Conservation (phyloP, 495 filamentous ascomycete genomes). For the Tuber microsphaerosporum region DNA sequence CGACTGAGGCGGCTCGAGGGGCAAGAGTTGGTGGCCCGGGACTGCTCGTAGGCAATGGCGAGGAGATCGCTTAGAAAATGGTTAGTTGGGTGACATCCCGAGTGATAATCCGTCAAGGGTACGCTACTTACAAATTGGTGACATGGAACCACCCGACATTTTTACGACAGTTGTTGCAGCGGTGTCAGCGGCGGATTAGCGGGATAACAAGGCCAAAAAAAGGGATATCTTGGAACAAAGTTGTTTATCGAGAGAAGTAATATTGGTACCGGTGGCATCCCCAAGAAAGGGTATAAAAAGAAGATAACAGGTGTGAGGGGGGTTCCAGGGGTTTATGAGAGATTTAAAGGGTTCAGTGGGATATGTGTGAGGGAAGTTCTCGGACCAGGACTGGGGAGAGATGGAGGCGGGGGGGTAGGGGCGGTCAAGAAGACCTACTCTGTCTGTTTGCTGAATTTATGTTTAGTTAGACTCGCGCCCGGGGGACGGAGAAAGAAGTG, state of each 20-base stretch:
- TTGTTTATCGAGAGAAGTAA: not conserved
- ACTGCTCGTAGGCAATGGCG: slow-evolving; percentile 39
- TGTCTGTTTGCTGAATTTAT: not conserved
- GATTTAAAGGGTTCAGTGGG: not conserved
- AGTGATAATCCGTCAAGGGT: slow-evolving; percentile 8
- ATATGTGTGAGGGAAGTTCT: not conserved
- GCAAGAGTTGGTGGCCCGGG: slow-evolving; percentile 38
- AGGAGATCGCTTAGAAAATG: slow-evolving; percentile 31
- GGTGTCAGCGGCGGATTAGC: not conserved
- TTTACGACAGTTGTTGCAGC: slow-evolving; percentile 2
- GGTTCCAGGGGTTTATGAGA: not conserved
- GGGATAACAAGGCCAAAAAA: not conserved
- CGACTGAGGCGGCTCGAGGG: slow-evolving; percentile 21
- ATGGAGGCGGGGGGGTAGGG: not conserved
- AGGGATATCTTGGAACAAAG: not conserved
- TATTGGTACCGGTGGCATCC: not conserved
- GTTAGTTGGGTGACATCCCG: slow-evolving; percentile 13
- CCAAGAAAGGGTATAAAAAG: not conserved
- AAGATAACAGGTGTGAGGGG: not conserved
- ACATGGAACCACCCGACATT: slow-evolving; percentile 31
- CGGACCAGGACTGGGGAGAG: not conserved
- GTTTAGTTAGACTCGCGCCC: not conserved
- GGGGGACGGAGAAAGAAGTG: not conserved
- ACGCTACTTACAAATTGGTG: slow-evolving; percentile 28
- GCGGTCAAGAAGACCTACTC: not conserved